phyloP scores from a whole-genome alignment of 768 basidiomycete genomes.

The Lactarius tabidus region DNA sequence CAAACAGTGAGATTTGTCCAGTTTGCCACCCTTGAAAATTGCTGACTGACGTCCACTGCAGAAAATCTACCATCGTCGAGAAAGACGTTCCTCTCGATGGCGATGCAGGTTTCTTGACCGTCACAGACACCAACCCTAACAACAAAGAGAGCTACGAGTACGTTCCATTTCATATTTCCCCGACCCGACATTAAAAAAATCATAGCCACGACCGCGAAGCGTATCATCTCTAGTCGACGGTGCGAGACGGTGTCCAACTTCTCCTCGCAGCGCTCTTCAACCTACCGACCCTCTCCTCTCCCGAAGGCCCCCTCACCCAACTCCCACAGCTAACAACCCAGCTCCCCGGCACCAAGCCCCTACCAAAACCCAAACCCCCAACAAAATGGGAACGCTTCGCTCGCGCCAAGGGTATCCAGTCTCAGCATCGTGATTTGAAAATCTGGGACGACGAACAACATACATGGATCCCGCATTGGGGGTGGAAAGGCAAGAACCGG shows the following conservation, averaged over 20 bases:
- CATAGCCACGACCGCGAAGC: conserved; percentile 72
- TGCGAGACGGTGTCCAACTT: conserved; percentile 80
- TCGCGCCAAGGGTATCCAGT: conserved; percentile 87
- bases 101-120: conserved; percentile 79
- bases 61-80: conserved; percentile 65
- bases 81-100: conserved; percentile 77
- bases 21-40: conserved; percentile 1
- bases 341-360: conserved; percentile 86
- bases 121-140: conserved; percentile 83
- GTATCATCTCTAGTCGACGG: conserved; percentile 71
- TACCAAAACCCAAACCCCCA: conserved; percentile 87
- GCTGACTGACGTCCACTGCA: conserved; percentile 29
- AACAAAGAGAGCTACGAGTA: conserved; percentile 83
- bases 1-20: conserved; percentile 20
- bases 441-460: conserved; percentile 95
- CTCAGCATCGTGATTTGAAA: conserved; percentile 70
- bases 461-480: conserved; percentile 91
- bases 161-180: conserved; percentile 29
- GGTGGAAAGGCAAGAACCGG: conserved; percentile 85
- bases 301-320: conserved; percentile 72
- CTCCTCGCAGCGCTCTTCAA: conserved; percentile 76
- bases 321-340: conserved; percentile 73
- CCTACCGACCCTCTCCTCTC: conserved; percentile 70
- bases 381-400: conserved; percentile 99
- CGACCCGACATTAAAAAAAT: neutral